These are phyloP conservation scores for Phytophthora ramorum DNA, from an alignment of 352 stramenopile species.

Conservation along the genomic window DNA sequence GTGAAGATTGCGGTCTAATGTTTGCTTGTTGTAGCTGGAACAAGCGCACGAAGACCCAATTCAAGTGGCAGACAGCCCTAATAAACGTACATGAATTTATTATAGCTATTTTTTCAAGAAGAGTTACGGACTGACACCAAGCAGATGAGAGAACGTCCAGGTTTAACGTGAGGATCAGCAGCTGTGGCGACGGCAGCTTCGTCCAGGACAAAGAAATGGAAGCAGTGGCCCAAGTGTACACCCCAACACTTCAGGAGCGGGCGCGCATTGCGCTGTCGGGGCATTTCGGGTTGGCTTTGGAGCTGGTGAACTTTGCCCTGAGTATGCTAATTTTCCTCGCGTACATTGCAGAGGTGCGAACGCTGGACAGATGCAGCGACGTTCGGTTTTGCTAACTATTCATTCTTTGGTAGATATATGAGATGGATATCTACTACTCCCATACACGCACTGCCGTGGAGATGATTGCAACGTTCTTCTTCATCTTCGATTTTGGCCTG, in stretches of 20 bases:
- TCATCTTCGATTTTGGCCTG: conserved; percentile 70
- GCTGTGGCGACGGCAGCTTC: conserved; percentile 5
- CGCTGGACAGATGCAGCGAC: neutral
- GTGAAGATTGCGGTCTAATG: neutral
- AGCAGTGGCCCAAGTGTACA: conserved; percentile 48
- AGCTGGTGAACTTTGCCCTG: conserved; percentile 64
- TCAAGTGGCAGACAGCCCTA: conserved; percentile 22
- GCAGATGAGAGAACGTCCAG: conserved; percentile 21
- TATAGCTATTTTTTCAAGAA: neutral
- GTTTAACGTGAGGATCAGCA: conserved; percentile 16
- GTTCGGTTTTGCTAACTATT: neutral
- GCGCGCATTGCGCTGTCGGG: conserved; percentile 42
- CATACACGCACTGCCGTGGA: conserved; percentile 40
- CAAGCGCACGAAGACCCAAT: conserved; percentile 20
- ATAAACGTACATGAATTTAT: conserved; percentile 18
- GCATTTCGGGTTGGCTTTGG: conserved; percentile 50
- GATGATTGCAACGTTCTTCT: conserved; percentile 57
- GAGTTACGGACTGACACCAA: neutral
- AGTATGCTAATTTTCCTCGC: conserved; percentile 67
- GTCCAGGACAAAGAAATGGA: conserved; percentile 2
- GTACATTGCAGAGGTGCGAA: conserved; percentile 62
- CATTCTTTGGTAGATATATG: conserved; percentile 47
- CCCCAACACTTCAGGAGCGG: conserved; percentile 55
- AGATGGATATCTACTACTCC: conserved; percentile 29
- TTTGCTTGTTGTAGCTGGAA: conserved; percentile 5